Percentiles rank a stretch among this genome's conserved stretches.
Conservation (phyloP, 164 flowering plant genomes). For the Macadamia tetraphylla region DNA sequence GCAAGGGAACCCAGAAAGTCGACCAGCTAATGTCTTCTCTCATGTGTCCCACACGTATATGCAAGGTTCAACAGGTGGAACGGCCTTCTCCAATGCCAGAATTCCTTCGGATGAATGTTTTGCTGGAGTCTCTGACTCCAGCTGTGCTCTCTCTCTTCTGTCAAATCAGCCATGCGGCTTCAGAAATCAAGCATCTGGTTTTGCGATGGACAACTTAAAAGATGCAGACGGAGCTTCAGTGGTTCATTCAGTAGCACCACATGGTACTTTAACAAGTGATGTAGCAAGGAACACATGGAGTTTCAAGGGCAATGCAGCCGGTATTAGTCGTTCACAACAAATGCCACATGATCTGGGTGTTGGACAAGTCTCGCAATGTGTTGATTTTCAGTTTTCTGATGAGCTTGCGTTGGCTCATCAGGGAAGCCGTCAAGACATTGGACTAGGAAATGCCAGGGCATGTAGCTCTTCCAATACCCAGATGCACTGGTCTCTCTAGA, state of each 20-base stretch:
- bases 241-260: constrained; percentile 30
- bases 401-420: constrained; percentile 41
- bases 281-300: constrained; percentile 41
- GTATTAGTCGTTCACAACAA: constrained; percentile 26
- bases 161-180: constrained; percentile 72
- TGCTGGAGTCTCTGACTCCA: constrained; percentile 57
- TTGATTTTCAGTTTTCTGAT: constrained; percentile 28
- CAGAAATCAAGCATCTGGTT: constrained; percentile 33
- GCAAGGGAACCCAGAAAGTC: constrained; percentile 40
- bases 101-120: constrained; percentile 49
- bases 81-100: constrained; percentile 32
- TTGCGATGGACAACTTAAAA: constrained; percentile 24
- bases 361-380: constrained; percentile 33
- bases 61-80: constrained; percentile 41
- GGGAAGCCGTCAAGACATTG: constrained; percentile 43
- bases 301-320: constrained; percentile 35
- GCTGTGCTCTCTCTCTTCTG: constrained; percentile 99
- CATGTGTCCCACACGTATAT: constrained; percentile 20
- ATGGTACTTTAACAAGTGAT: constrained; percentile 23
- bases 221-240: constrained; percentile 23
- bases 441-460: constrained; percentile 37
- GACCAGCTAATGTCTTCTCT: constrained; percentile 30
- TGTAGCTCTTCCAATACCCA: constrained; percentile 34
- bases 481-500: constrained; percentile 50
- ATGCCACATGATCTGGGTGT: constrained; percentile 35